Conservation (phyloP, 163 green algal species). For the Scenedesmus sp. region DNA sequence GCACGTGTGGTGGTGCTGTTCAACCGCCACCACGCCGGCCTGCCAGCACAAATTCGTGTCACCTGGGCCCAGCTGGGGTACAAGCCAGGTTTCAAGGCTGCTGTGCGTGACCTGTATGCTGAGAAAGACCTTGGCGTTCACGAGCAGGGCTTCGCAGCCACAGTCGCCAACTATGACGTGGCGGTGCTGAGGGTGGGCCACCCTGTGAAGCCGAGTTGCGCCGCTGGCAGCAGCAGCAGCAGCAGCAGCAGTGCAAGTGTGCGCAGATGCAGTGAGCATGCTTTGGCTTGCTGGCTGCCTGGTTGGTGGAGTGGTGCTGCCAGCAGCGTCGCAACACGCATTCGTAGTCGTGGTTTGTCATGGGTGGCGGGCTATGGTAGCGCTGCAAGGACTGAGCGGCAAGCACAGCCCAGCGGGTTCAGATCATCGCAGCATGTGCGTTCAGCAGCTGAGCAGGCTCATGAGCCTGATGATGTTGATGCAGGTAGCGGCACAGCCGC, state of each 20-base stretch:
- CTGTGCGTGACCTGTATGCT: conserved; percentile 64
- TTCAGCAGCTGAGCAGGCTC: background rate
- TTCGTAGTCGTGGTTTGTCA: background rate
- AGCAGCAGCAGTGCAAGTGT: background rate
- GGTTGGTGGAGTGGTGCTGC: background rate
- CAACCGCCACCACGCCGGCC: conserved; percentile 63
- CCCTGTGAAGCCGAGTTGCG: background rate
- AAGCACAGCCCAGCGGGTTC: background rate
- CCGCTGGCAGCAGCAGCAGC: background rate
- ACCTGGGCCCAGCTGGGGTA: conserved; percentile 63
- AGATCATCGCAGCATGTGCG: background rate
- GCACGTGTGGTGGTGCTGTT: conserved; percentile 68
- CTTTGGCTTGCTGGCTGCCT: background rate
- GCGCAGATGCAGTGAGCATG: background rate
- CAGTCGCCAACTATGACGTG: conserved; percentile 58
- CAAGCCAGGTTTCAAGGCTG: conserved; percentile 12
- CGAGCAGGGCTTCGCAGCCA: conserved; percentile 44
- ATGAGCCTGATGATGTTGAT: background rate
- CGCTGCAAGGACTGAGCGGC: background rate
- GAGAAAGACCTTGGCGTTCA: conserved; percentile 49
- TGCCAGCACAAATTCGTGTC: conserved; percentile 48
- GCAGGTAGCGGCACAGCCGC: background rate
- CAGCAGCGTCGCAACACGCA: background rate
- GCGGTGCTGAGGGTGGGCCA: conserved; percentile 56
- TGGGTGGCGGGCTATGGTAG: background rate